Percentiles rank a stretch among this genome's conserved stretches.
These are phyloP conservation scores for Ganoderma multipileum DNA, from an alignment of 1,284 basidiomycete species.

Conservation along the genomic window DNA sequence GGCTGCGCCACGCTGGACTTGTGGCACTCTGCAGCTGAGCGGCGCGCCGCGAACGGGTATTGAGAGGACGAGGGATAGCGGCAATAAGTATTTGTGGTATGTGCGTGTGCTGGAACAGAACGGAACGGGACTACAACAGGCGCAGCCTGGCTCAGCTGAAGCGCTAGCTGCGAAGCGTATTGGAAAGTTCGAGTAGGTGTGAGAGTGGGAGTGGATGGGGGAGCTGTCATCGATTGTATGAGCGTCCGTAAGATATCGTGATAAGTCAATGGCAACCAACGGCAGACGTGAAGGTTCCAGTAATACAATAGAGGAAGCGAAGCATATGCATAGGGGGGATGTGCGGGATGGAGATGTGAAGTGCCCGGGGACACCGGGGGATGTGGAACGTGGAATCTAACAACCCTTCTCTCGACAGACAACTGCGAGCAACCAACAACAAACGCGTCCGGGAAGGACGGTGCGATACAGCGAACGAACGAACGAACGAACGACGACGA, in stretches of 20 bases:
- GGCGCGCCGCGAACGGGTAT: too few species aligned
- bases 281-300: neutral
- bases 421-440: neutral
- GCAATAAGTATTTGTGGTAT: neutral
- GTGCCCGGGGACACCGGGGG: neutral
- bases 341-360: neutral
- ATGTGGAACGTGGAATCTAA: constrained; percentile 2
- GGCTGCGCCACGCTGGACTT: neutral
- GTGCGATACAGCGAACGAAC: constrained; percentile 8
- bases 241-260: constrained; percentile 16
- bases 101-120: neutral
- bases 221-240: constrained; percentile 4
- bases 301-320: constrained; percentile 4
- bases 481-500: constrained; percentile 12
- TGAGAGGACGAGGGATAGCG: too few species aligned
- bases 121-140: constrained; percentile 1
- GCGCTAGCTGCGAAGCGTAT: constrained; percentile 9
- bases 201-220: neutral
- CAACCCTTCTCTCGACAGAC: constrained; percentile 8
- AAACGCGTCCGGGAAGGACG: neutral
- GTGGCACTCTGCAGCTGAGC: too few species aligned
- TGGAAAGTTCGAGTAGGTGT: neutral
- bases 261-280: constrained; percentile 1
- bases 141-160: constrained; percentile 10
- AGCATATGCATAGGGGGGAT: neutral